Conservation (phyloP, 139 green algal species). For the Astrephomene gubernaculifera region DNA sequence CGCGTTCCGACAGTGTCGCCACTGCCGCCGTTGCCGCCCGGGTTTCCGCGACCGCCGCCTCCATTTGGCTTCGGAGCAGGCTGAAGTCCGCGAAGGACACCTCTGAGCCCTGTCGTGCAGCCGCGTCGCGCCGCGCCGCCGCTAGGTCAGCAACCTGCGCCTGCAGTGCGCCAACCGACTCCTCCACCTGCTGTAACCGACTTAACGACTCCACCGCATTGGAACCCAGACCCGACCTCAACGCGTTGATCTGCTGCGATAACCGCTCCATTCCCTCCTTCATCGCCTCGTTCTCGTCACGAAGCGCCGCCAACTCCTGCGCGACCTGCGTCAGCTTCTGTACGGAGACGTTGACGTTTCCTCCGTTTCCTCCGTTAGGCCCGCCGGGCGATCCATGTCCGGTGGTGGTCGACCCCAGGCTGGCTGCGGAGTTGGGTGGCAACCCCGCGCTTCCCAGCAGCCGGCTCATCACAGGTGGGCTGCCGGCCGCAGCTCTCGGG, state of each 20-base stretch:
- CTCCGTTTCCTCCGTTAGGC: too few relatives aligned
- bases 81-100: slow-evolving; percentile 58
- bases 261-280: slow-evolving; percentile 11
- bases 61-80: slow-evolving; percentile 32
- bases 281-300: slow-evolving; percentile 25
- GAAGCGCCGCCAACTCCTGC: slow-evolving; percentile 12
- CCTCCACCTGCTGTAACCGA: slow-evolving; percentile 29
- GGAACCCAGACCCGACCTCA: not conserved
- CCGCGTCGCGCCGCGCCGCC: not conserved
- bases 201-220: slow-evolving; percentile 19
- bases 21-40: not conserved
- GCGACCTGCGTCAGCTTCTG: slow-evolving; percentile 16
- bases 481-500: too few relatives aligned
- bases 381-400: too few relatives aligned
- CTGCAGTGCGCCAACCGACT: not conserved
- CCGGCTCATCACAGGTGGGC: too few relatives aligned
- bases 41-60: slow-evolving; percentile 7
- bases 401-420: too few relatives aligned
- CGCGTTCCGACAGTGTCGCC: slow-evolving; percentile 17
- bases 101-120: slow-evolving; percentile 26
- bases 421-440: too few relatives aligned
- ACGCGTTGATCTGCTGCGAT: not conserved
- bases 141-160: slow-evolving; percentile 24
- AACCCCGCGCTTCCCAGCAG: too few relatives aligned
- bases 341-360: not conserved